phyloP scores from a whole-genome alignment of 495 filamentous ascomycete species.

The Pseudotulostoma volvatum region DNA sequence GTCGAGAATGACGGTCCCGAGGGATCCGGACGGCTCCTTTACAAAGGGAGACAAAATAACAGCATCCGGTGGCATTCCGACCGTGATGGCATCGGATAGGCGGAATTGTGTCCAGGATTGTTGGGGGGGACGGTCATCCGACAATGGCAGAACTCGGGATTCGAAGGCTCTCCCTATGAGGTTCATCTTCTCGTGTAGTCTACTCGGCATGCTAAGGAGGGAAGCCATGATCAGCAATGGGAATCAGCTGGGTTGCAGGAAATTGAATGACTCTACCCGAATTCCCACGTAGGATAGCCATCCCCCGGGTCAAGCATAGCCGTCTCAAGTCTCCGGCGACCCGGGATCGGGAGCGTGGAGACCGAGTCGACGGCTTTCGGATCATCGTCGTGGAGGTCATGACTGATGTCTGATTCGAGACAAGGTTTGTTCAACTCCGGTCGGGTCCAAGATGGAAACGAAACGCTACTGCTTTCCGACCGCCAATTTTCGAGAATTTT shows the following conservation, averaged over 20 bases:
- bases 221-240: conserved; percentile 15
- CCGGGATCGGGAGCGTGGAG: conserved; percentile 17
- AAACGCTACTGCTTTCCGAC: conserved; percentile 1
- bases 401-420: conserved; percentile 30
- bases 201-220: neutral
- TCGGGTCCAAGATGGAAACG: no score
- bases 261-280: no score
- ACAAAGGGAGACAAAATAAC: conserved; percentile 23
- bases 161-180: conserved; percentile 28
- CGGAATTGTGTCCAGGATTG: conserved; percentile 29
- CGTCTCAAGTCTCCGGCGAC: conserved; percentile 6
- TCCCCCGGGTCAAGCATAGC: conserved; percentile 14
- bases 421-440: no score
- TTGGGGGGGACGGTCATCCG: conserved; percentile 28
- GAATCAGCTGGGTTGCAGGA: conserved; percentile 11
- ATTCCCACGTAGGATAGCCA: no score
- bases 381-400: conserved; percentile 28
- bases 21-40: conserved; percentile 15
- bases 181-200: conserved; percentile 18
- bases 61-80: conserved; percentile 22
- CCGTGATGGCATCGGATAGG: conserved; percentile 21
- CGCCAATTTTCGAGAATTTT: conserved; percentile 31
- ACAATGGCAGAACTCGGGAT: conserved; percentile 25
- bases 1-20: conserved; percentile 25
- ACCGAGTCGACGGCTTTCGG: conserved; percentile 23